Percentiles rank a stretch among this genome's conserved stretches.
Evolutionary conservation across 2,329 filamentous ascomycete species (phyloP).

Genomic region (Polytolypa hystricis): DNA sequence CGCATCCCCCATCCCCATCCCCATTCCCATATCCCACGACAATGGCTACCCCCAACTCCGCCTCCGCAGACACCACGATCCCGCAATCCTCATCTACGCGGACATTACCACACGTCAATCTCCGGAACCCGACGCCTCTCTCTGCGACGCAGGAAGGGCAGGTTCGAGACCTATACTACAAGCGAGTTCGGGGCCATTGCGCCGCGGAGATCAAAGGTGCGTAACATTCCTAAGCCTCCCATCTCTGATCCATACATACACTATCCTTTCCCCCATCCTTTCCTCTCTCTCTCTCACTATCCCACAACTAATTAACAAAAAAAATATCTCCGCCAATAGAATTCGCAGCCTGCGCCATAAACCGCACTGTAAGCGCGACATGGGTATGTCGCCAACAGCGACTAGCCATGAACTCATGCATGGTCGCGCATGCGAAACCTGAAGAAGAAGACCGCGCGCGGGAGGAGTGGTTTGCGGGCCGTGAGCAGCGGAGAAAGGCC

Average conservation of each 20-base stretch:
- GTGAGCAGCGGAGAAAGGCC: conserved; percentile 58
- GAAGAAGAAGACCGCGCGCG: conserved; percentile 77
- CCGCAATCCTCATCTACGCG: conserved; percentile 7
- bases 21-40: conserved; percentile 4
- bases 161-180: conserved; percentile 70
- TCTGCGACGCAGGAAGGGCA: conserved; percentile 72
- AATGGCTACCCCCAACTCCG: conserved; percentile 13
- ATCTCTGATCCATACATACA: no score
- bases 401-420: conserved; percentile 84
- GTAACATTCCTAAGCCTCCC: conserved; percentile 10
- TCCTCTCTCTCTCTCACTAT: background rate
- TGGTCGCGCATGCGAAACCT: conserved; percentile 75
- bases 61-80: conserved; percentile 15
- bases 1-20: conserved; percentile 2
- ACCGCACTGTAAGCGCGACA: conserved; percentile 75
- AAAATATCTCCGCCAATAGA: conserved; percentile 40
- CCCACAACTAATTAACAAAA: background rate
- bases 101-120: conserved; percentile 22
- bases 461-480: conserved; percentile 81
- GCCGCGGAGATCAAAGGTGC: conserved; percentile 66
- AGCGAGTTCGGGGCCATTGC: conserved; percentile 65
- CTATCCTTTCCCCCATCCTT: background rate
- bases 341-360: conserved; percentile 81
- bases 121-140: conserved; percentile 69
- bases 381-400: conserved; percentile 75